Percentiles rank a stretch among this genome's conserved stretches.
Evolutionary conservation across 495 filamentous ascomycete species (phyloP).

Genomic region (Neurospora sp.): DNA sequence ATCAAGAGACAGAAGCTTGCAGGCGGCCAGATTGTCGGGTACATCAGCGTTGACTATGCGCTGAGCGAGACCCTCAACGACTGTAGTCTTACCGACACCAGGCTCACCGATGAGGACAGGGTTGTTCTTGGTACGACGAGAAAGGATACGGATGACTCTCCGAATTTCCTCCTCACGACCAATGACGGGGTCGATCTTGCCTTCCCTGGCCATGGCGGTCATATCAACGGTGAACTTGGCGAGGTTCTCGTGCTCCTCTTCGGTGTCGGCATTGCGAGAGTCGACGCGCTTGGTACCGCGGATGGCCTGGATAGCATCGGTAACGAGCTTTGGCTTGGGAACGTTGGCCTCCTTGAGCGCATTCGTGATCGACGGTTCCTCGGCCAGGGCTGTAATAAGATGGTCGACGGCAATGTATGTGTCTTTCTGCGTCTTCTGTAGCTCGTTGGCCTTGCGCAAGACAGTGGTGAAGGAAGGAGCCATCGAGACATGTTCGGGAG

Average conservation of each 20-base stretch:
- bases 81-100: constrained; percentile 96
- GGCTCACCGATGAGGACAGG: constrained; percentile 90
- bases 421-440: constrained; percentile 94
- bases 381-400: constrained; percentile 70
- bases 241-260: constrained; percentile 83
- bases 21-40: constrained; percentile 87
- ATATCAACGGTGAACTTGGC: constrained; percentile 98
- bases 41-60: constrained; percentile 94
- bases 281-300: constrained; percentile 87
- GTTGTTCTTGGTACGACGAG: constrained; percentile 95
- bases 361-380: constrained; percentile 64
- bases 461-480: constrained; percentile 73
- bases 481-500: constrained; percentile 74
- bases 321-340: constrained; percentile 81
- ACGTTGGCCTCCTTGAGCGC: constrained; percentile 79
- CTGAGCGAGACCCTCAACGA: constrained; percentile 92
- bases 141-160: constrained; percentile 86
- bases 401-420: constrained; percentile 91
- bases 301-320: constrained; percentile 78
- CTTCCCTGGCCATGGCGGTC: constrained; percentile 86
- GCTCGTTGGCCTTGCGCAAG: constrained; percentile 71
- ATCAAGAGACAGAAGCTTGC: constrained; percentile 87
- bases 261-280: constrained; percentile 85
- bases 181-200: constrained; percentile 97
- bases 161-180: constrained; percentile 95